phyloP scores from a whole-genome alignment of 495 filamentous ascomycete genomes.

The Evernia prunastri region DNA sequence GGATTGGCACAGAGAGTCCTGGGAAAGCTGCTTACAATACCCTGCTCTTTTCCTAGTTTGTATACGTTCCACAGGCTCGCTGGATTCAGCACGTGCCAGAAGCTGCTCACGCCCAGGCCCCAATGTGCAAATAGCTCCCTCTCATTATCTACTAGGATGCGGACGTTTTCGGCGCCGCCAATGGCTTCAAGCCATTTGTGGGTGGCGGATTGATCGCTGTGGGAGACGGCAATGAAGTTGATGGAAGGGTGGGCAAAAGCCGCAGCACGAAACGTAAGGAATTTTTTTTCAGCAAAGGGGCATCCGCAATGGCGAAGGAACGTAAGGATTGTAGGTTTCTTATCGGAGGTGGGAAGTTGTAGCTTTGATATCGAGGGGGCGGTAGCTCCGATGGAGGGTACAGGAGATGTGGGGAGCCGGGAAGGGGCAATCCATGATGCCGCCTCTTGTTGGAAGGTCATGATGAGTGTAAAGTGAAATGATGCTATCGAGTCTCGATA shows the following conservation, averaged over 20 bases:
- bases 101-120: conserved; percentile 47
- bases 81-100: conserved; percentile 47
- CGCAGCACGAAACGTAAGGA: conserved; percentile 39
- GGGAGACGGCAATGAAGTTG: conserved; percentile 52
- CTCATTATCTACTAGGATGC: conserved; percentile 47
- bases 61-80: conserved; percentile 42
- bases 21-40: conserved; percentile 30
- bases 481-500: neutral
- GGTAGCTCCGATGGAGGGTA: conserved; percentile 34
- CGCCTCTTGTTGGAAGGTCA: conserved; percentile 26
- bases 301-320: conserved; percentile 59
- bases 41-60: conserved; percentile 44
- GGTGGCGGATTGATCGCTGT: conserved; percentile 44
- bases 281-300: conserved; percentile 59
- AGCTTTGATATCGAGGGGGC: conserved; percentile 44
- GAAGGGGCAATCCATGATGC: conserved; percentile 19
- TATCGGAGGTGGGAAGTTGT: conserved; percentile 33
- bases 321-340: conserved; percentile 46
- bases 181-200: conserved; percentile 47
- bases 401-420: conserved; percentile 12
- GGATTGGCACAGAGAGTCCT: too few species aligned
- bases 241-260: conserved; percentile 44
- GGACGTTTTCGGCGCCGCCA: conserved; percentile 47
- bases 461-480: neutral
- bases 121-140: conserved; percentile 46